phyloP scores from a whole-genome alignment of 202 grass and related monocot genomes.

The Carex arenaria region DNA sequence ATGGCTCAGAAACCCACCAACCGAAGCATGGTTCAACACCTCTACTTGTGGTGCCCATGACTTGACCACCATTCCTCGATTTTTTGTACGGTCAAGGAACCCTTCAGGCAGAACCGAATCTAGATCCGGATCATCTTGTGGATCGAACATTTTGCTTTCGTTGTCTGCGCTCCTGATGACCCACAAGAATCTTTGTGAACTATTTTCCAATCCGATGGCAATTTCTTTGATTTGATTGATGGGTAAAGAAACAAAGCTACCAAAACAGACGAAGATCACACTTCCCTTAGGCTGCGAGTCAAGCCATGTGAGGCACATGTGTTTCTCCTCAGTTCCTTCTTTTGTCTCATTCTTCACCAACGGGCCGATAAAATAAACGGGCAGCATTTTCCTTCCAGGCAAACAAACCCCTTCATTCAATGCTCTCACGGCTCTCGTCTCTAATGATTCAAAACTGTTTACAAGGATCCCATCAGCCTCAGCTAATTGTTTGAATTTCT shows the following conservation, averaged over 20 bases:
- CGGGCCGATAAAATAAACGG: slow-evolving; percentile 47
- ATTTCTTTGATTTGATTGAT: slow-evolving; percentile 41
- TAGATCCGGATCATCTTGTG: slow-evolving; percentile 10
- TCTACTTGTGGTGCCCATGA: slow-evolving; percentile 60
- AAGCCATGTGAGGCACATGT: slow-evolving; percentile 54
- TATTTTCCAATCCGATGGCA: slow-evolving; percentile 41
- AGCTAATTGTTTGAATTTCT: slow-evolving; percentile 22
- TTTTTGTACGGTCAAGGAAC: slow-evolving; percentile 48
- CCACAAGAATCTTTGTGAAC: slow-evolving; percentile 67
- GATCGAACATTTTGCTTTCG: background rate
- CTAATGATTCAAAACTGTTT: slow-evolving; percentile 62
- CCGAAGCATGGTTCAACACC: slow-evolving; percentile 44
- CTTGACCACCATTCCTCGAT: slow-evolving; percentile 40
- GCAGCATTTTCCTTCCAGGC: slow-evolving; percentile 29
- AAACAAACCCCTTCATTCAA: slow-evolving; percentile 29
- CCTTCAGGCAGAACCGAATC: slow-evolving; percentile 22
- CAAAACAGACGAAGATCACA: slow-evolving; percentile 75
- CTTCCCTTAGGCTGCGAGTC: slow-evolving; percentile 46
- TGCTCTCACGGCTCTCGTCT: slow-evolving; percentile 33
- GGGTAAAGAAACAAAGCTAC: slow-evolving; percentile 41
- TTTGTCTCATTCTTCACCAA: background rate
- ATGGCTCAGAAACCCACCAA: slow-evolving; percentile 56
- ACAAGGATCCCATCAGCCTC: slow-evolving; percentile 32
- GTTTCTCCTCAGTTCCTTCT: background rate
- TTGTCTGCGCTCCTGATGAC: slow-evolving; percentile 18